Evolutionary conservation across 176 grass and related monocot genomes (phyloP).

Genomic region (Puccinellia tenuiflora): DNA sequence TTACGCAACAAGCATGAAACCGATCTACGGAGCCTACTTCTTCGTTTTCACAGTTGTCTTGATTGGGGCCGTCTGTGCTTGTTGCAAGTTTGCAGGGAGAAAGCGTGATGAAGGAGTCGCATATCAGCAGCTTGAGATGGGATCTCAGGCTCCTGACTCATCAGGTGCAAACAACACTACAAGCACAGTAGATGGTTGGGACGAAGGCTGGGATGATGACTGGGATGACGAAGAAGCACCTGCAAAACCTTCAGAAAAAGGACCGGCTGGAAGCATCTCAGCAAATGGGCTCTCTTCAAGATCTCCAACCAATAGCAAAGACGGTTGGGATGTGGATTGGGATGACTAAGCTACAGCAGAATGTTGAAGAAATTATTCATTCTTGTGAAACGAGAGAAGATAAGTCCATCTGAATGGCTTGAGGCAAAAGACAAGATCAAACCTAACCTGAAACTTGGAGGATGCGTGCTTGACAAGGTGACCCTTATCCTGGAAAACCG

Average conservation of each 20-base stretch:
- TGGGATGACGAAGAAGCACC: slow-evolving; percentile 90
- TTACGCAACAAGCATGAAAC: slow-evolving; percentile 57
- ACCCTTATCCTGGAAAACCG: slow-evolving; percentile 11
- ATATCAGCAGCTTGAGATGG: slow-evolving; percentile 94
- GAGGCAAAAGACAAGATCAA: not conserved
- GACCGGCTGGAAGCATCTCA: slow-evolving; percentile 32
- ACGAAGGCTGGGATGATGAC: slow-evolving; percentile 86
- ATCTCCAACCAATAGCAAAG: slow-evolving; percentile 51
- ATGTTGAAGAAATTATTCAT: not conserved
- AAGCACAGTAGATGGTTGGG: slow-evolving; percentile 60
- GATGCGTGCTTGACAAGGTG: not conserved
- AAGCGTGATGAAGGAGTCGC: slow-evolving; percentile 11
- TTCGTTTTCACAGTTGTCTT: slow-evolving; percentile 55
- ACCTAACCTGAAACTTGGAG: not conserved
- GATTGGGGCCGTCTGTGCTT: slow-evolving; percentile 42
- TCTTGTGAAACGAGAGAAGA: not conserved
- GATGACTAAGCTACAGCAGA: slow-evolving; percentile 54
- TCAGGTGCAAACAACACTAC: slow-evolving; percentile 28
- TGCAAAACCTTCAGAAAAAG: slow-evolving; percentile 38
- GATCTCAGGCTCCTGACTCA: slow-evolving; percentile 36
- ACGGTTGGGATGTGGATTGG: slow-evolving; percentile 93
- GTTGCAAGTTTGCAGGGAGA: slow-evolving; percentile 63
- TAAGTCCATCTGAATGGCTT: not conserved
- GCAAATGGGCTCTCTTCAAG: slow-evolving; percentile 61
- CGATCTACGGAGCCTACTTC: slow-evolving; percentile 72